Evolutionary conservation across 192 early-diverging fungal species (phyloP), one percentile per base, ranked within the genome.

Genomic region (Linnemannia exigua): DNA sequence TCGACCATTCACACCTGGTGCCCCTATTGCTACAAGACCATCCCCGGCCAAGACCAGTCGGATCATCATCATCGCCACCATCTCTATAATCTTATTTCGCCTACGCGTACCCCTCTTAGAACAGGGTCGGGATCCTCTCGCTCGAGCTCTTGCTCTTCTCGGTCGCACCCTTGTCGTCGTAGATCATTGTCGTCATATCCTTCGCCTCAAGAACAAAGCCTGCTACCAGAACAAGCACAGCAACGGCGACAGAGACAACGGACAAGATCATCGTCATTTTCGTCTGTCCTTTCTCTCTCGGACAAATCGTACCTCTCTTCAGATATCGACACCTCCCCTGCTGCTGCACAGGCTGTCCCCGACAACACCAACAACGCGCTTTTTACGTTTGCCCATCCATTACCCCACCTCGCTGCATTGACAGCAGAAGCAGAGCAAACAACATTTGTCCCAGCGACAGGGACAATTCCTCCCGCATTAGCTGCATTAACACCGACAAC

Each of bases 1-100:
- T 75, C 69, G 16, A 76, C 80, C 4, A 70, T 75, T 2, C 74
- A 82, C 47, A 76, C 74, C 16, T 82, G 80, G 74, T 80, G 79
- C 36, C 79, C 79, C 4, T 80, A 80, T 38, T 80, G 80, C 33
- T 20, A 66, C 36, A 75, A 76, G 41, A 66, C 41, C 38, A 36
- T 72, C 3, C 74, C 73, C 6, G 54, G 51, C n/a, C 52, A 71
- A 33, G 41, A 44, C 15, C 73, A 67, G 41, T 36, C 68, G 1
- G 74, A 75, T 16, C 52, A 70, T 44, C 68, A 70, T 25, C 37
- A 66, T 25, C 52, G 31, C 5, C 73, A 76, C 50, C 74, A 63
- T 31, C 41, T 46, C 7, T 25, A 70, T 50, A 76, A 54, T 35
- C 72, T 72, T 37, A 75, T 70, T 36, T 75, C 74, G 19, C 68